Conservation (phyloP, 768 basidiomycete genomes). For the Amanita polypyramis region DNA sequence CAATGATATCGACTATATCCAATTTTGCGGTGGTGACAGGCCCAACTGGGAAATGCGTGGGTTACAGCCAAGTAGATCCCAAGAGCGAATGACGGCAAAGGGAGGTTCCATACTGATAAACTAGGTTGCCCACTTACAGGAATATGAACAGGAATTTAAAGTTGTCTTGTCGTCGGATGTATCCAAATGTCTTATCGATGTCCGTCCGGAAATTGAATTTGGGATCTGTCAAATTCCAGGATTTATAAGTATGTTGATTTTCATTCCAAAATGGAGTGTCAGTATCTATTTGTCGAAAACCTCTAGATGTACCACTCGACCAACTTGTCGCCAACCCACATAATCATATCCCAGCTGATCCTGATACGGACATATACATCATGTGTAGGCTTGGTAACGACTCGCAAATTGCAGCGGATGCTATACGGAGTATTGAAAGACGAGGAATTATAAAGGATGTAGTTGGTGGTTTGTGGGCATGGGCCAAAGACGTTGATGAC, state of each 20-base stretch:
- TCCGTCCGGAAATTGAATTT: slow-evolving; percentile 70
- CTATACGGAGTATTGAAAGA: slow-evolving; percentile 30
- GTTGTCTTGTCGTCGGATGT: slow-evolving; percentile 7
- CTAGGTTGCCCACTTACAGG: not conserved
- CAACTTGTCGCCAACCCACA: slow-evolving; percentile 53
- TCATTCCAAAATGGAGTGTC: too few relatives aligned
- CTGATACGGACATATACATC: slow-evolving; percentile 34
- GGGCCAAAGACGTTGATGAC: slow-evolving; percentile 66
- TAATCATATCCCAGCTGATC: slow-evolving; percentile 22
- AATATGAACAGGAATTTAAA: slow-evolving; percentile 14
- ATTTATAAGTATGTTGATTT: slow-evolving; percentile 50
- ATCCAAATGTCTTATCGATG: slow-evolving; percentile 49
- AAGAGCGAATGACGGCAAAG: slow-evolving; percentile 32
- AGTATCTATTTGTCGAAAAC: not conserved
- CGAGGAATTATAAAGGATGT: slow-evolving; percentile 47
- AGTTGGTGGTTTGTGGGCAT: slow-evolving; percentile 73
- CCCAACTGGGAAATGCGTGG: slow-evolving; percentile 61
- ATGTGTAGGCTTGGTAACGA: slow-evolving; percentile 90
- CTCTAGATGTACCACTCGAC: slow-evolving; percentile 62
- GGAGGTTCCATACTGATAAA: slow-evolving; percentile 16
- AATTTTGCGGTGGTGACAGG: slow-evolving; percentile 70
- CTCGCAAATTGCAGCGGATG: slow-evolving; percentile 77
- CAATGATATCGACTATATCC: slow-evolving; percentile 63
- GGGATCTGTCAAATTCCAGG: slow-evolving; percentile 75
- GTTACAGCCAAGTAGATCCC: slow-evolving; percentile 27